These are phyloP conservation scores for Hamigera avellanea DNA, from an alignment of 495 filamentous ascomycete genomes.

Conservation along the genomic window DNA sequence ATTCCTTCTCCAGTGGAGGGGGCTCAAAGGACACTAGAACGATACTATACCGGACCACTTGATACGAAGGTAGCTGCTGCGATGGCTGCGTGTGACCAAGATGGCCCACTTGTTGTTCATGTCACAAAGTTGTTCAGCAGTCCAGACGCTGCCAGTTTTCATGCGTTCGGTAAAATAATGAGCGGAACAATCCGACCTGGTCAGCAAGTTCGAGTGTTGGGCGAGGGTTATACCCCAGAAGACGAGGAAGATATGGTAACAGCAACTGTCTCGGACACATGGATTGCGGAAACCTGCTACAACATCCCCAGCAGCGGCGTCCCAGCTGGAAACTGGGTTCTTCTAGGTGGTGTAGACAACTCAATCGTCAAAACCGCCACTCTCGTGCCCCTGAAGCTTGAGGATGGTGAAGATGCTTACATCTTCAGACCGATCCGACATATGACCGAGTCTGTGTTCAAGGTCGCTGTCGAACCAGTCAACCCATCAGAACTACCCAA, in stretches of 20 bases:
- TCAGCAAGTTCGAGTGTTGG: constrained; percentile 78
- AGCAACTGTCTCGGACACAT: constrained; percentile 80
- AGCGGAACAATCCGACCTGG: constrained; percentile 80
- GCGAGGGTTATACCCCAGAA: constrained; percentile 91
- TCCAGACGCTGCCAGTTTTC: constrained; percentile 73
- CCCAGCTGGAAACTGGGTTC: constrained; percentile 89
- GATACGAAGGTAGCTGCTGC: constrained; percentile 73
- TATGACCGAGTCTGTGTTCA: constrained; percentile 95
- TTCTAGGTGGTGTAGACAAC: constrained; percentile 87
- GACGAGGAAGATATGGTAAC: constrained; percentile 96
- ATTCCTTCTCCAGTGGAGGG: constrained; percentile 80
- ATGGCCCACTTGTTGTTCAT: constrained; percentile 83
- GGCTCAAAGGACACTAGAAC: constrained; percentile 60
- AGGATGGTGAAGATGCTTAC: constrained; percentile 81
- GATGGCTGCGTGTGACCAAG: constrained; percentile 73
- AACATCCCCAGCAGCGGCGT: constrained; percentile 84
- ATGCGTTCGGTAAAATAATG: constrained; percentile 85
- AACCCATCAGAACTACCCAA: constrained; percentile 98
- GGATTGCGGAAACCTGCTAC: constrained; percentile 89
- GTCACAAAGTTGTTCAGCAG: constrained; percentile 89
- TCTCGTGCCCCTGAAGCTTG: constrained; percentile 67
- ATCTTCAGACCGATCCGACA: constrained; percentile 90
- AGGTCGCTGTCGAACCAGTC: constrained; percentile 95
- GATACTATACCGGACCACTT: constrained; percentile 91
- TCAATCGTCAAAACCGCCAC: constrained; percentile 99